Evolutionary conservation across 352 stramenopile species (phyloP).

Genomic region (Phytopythium montanum): DNA sequence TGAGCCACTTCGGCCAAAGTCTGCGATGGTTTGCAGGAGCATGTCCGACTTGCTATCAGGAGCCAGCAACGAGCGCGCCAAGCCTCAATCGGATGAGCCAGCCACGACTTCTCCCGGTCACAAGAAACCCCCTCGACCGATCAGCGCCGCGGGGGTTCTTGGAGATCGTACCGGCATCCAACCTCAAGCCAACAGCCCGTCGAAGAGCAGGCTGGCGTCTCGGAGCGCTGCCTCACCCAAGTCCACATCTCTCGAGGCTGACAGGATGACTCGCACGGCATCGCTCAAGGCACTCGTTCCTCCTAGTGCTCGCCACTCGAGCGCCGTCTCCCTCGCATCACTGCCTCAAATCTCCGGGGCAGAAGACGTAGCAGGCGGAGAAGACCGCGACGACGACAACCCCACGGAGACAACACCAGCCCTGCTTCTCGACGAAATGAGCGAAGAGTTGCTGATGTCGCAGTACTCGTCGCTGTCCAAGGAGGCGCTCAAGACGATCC

Average conservation of each 20-base stretch:
- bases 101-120: neutral
- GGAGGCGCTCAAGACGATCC: constrained; percentile 48
- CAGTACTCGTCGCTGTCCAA: constrained; percentile 51
- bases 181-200: neutral
- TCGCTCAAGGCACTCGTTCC: neutral
- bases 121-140: constrained; percentile 16
- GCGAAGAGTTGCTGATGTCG: constrained; percentile 36
- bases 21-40: constrained; percentile 44
- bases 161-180: constrained; percentile 1
- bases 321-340: constrained; percentile 11
- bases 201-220: neutral
- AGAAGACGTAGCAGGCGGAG: constrained; percentile 6
- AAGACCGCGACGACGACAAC: constrained; percentile 5
- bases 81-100: constrained; percentile 4
- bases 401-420: constrained; percentile 6
- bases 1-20: constrained; percentile 31
- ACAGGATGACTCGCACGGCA: neutral
- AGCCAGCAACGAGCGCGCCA: neutral
- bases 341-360: constrained; percentile 27
- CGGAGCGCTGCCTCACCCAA: neutral
- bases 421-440: constrained; percentile 56
- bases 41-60: constrained; percentile 26
- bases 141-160: constrained; percentile 28
- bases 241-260: neutral
- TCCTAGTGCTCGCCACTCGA: constrained; percentile 12